Conservation (phyloP, 2,329 filamentous ascomycete genomes). For the Cytospora leucostoma region DNA sequence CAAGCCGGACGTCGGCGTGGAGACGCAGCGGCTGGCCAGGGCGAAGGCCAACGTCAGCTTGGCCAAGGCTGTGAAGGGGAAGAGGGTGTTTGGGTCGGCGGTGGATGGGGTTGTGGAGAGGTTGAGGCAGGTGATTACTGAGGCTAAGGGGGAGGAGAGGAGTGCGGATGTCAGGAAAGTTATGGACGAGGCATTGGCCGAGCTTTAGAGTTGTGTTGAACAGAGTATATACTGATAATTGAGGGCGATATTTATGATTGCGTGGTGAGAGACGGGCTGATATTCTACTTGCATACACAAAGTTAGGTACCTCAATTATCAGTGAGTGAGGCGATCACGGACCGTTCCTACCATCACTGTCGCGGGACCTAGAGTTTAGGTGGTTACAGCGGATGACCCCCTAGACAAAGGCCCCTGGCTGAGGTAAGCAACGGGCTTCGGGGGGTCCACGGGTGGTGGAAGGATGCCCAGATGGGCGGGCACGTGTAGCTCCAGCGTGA, state of each 20-base stretch:
- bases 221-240: not conserved
- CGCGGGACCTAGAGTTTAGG: not conserved
- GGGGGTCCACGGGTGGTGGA: not conserved
- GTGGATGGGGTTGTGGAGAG: constrained; percentile 25
- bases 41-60: constrained; percentile 49
- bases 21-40: constrained; percentile 52
- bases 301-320: too few relatives aligned
- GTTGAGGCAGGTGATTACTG: constrained; percentile 49
- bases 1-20: constrained; percentile 49
- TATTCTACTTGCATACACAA: too few relatives aligned
- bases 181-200: constrained; percentile 31
- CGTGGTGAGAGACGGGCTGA: not conserved
- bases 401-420: not conserved
- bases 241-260: not conserved
- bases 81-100: constrained; percentile 45
- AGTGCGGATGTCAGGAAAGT: constrained; percentile 38
- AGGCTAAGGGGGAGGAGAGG: constrained; percentile 35
- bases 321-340: not conserved
- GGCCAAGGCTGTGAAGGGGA: constrained; percentile 45
- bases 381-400: not conserved
- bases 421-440: not conserved
- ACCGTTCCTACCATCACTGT: not conserved
- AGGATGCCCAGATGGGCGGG: too few relatives aligned
- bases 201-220: not conserved
- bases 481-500: too few relatives aligned